Evolutionary conservation across 441 rosid genomes (phyloP), one percentile per base, ranked within the genome.

Genomic region (Populus hybrid): DNA sequence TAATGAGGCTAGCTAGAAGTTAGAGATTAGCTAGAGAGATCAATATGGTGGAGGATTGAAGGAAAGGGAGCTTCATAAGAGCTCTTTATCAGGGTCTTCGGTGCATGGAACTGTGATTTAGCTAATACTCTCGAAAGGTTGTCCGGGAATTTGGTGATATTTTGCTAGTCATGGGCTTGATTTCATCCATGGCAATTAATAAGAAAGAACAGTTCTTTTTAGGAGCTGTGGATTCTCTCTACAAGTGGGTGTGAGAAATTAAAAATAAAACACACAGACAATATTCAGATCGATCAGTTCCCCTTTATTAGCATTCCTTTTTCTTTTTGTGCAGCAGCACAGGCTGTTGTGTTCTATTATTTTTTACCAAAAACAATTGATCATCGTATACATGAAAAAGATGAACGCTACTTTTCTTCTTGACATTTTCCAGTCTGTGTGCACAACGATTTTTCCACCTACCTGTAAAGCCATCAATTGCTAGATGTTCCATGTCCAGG

Each of bases 81-180:
- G 21, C 10, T 1, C 30, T 59, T 79, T 67, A 65, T 75, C 71
- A 82, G 75, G 85, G 79, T 75, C 74, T 63, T 70, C 64, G 83
- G 81, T 80, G 85, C 88, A 84, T 81, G 87, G 77, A 72, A 61
- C 69, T 32, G 79, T 54, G 36, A 71, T 63, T 50, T 40, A 70
- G 6, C 23, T 30, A 10, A n/a, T 35, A 4, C 50, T 11, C 38
- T 26, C 28, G 28, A 81, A 67, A 76, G 78, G 79, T 8, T 16
- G 61, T 26, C 72, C 21, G 54, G 57, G 21, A 38, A 59, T 65
- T 57, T 28, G 54, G 64, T 9, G n/a, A 1, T 73, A 20, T 57
- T 73, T 73, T 20, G 6, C 28, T 1, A 26, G 28, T 26, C 28
- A 26, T 1, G 28, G 28, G 28, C 28, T 40, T 40, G 12, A 9